Percentiles rank a stretch among this genome's conserved stretches.
phyloP scores from a whole-genome alignment of 148 eudicot genomes.

The Chenopodium album region DNA sequence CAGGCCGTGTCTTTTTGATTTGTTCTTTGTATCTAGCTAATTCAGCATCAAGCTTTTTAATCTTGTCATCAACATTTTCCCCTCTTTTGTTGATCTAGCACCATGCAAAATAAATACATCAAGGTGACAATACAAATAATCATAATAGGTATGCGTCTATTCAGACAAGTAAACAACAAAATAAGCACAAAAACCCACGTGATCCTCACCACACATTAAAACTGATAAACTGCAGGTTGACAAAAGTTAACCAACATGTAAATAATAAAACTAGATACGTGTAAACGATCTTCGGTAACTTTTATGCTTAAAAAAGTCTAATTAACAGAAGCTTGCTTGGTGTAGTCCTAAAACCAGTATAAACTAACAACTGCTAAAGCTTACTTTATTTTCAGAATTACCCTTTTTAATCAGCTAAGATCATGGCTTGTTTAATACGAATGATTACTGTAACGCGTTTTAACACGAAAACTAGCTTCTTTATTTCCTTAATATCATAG shows the following conservation, averaged over 20 bases:
- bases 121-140: conserved; percentile 1
- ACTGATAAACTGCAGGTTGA: neutral
- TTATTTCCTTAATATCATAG: neutral
- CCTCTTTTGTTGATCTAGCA: conserved; percentile 85
- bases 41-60: conserved; percentile 87
- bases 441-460: neutral
- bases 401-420: neutral
- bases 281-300: neutral
- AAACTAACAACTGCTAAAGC: neutral
- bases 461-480: neutral
- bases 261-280: neutral
- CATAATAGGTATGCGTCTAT: neutral
- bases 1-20: conserved; percentile 92
- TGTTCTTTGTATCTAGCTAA: conserved; percentile 86
- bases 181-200: neutral
- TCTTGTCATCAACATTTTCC: conserved; percentile 87
- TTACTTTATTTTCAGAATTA: neutral
- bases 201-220: neutral
- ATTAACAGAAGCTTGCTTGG: neutral
- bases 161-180: neutral
- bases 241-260: neutral
- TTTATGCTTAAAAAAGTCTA: neutral
- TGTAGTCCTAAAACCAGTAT: neutral
- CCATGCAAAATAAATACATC: neutral
- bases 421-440: neutral